Evolutionary conservation across 345 rosid genomes (phyloP).

Genomic region (Corchorus capsularis): DNA sequence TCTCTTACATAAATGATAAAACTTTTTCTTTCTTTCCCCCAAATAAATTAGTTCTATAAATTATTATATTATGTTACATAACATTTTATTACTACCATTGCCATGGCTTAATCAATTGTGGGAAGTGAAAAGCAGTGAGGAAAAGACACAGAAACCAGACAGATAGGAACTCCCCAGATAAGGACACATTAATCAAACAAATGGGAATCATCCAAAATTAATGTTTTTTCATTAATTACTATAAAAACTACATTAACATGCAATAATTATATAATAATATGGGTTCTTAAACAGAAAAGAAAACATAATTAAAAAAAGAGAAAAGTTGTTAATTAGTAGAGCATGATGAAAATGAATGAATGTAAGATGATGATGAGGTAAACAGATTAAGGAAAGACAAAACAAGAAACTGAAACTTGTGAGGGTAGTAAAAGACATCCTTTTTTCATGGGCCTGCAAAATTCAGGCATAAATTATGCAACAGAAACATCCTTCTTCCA

Average conservation of each 20-base stretch:
- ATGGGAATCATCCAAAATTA: neutral
- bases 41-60: too few species aligned
- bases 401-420: conserved; percentile 11
- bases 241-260: too few species aligned
- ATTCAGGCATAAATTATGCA: conserved; percentile 49
- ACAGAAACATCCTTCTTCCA: conserved; percentile 24
- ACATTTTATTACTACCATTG: neutral
- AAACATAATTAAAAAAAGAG: neutral
- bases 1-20: neutral
- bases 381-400: conserved; percentile 15
- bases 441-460: conserved; percentile 42
- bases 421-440: conserved; percentile 8
- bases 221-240: neutral
- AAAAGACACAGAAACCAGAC: neutral
- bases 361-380: neutral
- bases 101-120: neutral
- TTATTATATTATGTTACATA: too few species aligned
- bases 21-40: neutral
- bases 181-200: neutral
- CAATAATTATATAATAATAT: neutral
- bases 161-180: neutral
- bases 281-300: neutral
- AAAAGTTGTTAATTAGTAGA: neutral
- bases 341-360: neutral
- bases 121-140: neutral